A percentile compares a stretch with the other conserved stretches of the same genome.
phyloP scores from a whole-genome alignment of 2,329 filamentous ascomycete species.

The Penicillium sp. region DNA sequence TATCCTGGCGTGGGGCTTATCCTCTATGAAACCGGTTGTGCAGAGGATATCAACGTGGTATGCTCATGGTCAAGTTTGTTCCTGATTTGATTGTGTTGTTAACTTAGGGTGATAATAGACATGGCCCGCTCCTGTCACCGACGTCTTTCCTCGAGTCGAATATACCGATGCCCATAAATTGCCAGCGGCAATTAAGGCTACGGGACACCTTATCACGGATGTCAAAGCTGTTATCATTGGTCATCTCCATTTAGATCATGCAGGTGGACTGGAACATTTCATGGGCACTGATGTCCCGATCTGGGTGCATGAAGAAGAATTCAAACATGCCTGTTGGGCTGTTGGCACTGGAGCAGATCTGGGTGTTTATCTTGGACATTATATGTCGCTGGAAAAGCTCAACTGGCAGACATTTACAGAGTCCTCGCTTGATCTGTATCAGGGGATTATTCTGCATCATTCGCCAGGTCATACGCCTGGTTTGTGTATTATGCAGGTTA shows the following conservation, averaged over 20 bases:
- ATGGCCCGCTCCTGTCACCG: conserved; percentile 37
- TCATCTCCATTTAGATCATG: conserved; percentile 51
- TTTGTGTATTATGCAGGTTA: conserved; percentile 38
- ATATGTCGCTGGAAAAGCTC: conserved; percentile 35
- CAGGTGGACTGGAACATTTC: conserved; percentile 50
- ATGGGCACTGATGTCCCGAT: conserved; percentile 44
- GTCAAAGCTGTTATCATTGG: conserved; percentile 50
- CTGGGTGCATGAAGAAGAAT: conserved; percentile 50
- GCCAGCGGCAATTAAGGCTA: conserved; percentile 35
- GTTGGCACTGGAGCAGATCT: conserved; percentile 44
- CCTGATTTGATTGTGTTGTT: background rate
- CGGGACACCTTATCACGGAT: conserved; percentile 48
- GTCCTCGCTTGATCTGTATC: conserved; percentile 39
- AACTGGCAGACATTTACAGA: conserved; percentile 49
- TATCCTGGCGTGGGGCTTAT: conserved; percentile 47
- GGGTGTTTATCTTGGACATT: conserved; percentile 41
- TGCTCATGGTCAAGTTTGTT: conserved; percentile 8
- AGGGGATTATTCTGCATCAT: conserved; percentile 41
- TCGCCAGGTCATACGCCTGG: conserved; percentile 40
- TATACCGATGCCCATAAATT: conserved; percentile 38
- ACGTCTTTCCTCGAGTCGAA: conserved; percentile 40
- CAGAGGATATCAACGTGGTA: conserved; percentile 42
- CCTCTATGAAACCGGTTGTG: conserved; percentile 49
- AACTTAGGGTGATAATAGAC: conserved; percentile 15
- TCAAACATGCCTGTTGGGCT: conserved; percentile 48